These are phyloP conservation scores for Morella rubra DNA, from an alignment of 306 rosid species.

Conservation along the genomic window DNA sequence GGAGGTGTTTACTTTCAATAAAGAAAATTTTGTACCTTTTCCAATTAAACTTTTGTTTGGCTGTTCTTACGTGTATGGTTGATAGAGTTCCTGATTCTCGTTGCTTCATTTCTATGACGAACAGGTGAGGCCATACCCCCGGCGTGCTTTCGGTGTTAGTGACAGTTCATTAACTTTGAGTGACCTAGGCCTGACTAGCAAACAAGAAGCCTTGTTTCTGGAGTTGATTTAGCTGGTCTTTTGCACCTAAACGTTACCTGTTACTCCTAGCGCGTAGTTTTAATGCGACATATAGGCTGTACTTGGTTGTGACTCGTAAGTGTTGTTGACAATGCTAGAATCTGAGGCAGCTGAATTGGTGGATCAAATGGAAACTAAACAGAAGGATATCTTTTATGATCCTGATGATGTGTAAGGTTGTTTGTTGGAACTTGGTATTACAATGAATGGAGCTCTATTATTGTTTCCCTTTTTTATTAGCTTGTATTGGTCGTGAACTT, in stretches of 20 bases:
- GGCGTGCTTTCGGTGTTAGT: conserved; percentile 44
- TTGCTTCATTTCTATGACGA: conserved; percentile 27
- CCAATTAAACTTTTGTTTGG: not conserved
- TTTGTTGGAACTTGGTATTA: too few relatives aligned
- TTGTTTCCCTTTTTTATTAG: too few relatives aligned
- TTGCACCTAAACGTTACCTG: conserved; percentile 12
- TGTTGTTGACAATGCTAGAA: not conserved
- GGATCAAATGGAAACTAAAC: not conserved
- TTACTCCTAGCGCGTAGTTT: conserved; percentile 4
- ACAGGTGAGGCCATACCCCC: conserved; percentile 81
- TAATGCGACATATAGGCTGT: not conserved
- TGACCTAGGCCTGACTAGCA: conserved; percentile 73
- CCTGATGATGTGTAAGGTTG: not conserved
- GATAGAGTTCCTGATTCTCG: not conserved
- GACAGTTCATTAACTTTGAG: conserved; percentile 53
- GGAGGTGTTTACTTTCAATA: too few relatives aligned
- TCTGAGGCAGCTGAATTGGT: not conserved
- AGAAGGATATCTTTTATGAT: not conserved
- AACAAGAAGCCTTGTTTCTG: conserved; percentile 80
- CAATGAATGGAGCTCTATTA: too few relatives aligned
- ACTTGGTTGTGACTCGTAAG: conserved; percentile 4
- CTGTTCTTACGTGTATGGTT: not conserved
- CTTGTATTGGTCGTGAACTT: too few relatives aligned
- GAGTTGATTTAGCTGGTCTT: conserved; percentile 51
- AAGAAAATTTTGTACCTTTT: too few relatives aligned